Percentiles rank a stretch among this genome's conserved stretches.
Evolutionary conservation across 768 basidiomycete species (phyloP).

Genomic region (Solioccasus polychromus): DNA sequence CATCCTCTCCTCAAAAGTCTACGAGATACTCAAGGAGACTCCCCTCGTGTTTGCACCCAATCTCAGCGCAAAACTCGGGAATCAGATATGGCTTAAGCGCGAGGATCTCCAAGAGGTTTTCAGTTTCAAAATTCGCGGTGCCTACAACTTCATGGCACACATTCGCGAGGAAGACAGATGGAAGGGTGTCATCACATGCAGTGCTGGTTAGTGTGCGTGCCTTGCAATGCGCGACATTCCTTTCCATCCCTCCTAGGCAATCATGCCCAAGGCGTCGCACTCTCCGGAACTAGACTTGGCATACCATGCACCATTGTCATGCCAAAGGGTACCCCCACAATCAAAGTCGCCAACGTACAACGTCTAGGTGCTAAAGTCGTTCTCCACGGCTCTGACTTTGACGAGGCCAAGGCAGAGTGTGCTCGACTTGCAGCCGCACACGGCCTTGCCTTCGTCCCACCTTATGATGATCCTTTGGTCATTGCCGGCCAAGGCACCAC

Average conservation of each 20-base stretch:
- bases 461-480: constrained; percentile 95
- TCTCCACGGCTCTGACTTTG: constrained; percentile 88
- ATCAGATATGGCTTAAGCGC: constrained; percentile 93
- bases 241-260: constrained; percentile 60
- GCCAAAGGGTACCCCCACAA: constrained; percentile 91
- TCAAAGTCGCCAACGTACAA: constrained; percentile 95
- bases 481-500: constrained; percentile 97
- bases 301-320: constrained; percentile 99
- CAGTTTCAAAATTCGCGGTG: constrained; percentile 97
- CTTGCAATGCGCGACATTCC: background rate
- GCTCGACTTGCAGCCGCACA: constrained; percentile 74
- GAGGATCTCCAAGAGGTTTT: constrained; percentile 98
- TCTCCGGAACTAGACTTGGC: constrained; percentile 82
- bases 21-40: constrained; percentile 85
- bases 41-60: constrained; percentile 86
- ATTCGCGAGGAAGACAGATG: constrained; percentile 86
- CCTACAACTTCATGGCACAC: constrained; percentile 97
- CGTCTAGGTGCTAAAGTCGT: constrained; percentile 94
- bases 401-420: constrained; percentile 95
- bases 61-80: constrained; percentile 84
- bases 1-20: constrained; percentile 87
- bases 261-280: constrained; percentile 97
- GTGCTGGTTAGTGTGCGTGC: constrained; percentile 85
- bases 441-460: constrained; percentile 88
- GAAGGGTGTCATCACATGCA: constrained; percentile 98